Percentiles rank a stretch among this genome's conserved stretches.
Conservation (phyloP, 2,329 filamentous ascomycete genomes). For the Penicillium frequentans region DNA sequence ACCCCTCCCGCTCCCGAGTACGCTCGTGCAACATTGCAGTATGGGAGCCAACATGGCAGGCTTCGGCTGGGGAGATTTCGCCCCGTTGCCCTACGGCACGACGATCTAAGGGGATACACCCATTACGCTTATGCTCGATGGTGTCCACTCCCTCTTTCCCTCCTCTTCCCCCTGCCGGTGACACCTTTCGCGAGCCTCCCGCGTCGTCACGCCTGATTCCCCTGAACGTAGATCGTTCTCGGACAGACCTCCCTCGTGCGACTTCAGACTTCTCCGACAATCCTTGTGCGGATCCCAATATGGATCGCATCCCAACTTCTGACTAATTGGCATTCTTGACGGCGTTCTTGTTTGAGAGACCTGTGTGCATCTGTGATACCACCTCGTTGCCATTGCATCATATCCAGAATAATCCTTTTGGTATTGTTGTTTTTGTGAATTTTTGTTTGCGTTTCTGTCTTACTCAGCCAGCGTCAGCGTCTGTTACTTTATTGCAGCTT, state of each 20-base stretch:
- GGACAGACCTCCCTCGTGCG: constrained; percentile 24
- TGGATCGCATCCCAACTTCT: constrained; percentile 32
- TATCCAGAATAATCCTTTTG: constrained; percentile 27
- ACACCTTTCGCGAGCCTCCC: constrained; percentile 7
- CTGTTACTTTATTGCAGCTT: constrained; percentile 35
- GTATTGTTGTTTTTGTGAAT: constrained; percentile 38
- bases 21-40: constrained; percentile 73
- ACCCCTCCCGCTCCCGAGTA: constrained; percentile 78
- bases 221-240: constrained; percentile 21
- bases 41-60: constrained; percentile 72
- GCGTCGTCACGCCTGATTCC: constrained; percentile 4
- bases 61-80: constrained; percentile 81
- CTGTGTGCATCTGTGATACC: constrained; percentile 45
- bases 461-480: constrained; percentile 53
- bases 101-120: constrained; percentile 63
- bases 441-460: constrained; percentile 36
- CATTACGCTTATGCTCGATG: constrained; percentile 33
- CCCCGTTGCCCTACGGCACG: constrained; percentile 63
- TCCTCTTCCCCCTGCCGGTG: constrained; percentile 1
- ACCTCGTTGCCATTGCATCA: constrained; percentile 39
- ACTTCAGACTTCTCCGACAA: constrained; percentile 36
- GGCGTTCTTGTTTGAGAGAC: constrained; percentile 51
- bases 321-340: constrained; percentile 55
- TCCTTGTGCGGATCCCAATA: constrained; percentile 14
- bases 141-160: constrained; percentile 21